Evolutionary conservation across 1,284 basidiomycete genomes (phyloP), one percentile per base, ranked within the genome.

Genomic region (Sporisorium sorghi): DNA sequence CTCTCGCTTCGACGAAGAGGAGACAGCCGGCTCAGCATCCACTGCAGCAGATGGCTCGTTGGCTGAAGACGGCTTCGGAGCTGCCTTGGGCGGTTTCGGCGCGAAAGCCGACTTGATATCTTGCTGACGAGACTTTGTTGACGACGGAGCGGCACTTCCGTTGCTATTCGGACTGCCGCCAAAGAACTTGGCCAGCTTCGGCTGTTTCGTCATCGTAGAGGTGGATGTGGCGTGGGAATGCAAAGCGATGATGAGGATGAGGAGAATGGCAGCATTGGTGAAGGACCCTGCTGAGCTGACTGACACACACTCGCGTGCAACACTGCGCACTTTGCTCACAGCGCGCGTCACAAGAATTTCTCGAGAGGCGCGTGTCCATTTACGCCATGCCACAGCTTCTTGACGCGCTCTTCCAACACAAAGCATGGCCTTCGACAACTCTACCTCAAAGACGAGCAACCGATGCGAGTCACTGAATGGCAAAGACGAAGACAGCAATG

Each of bases 31-130:
- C n/a, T 21, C 44, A 12, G 35, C 37, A 0, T 47, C 48, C 3
- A 52, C 39, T 17, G 24, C 9, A 33, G 47, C 28, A 6, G 51
- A 49, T 11, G 51, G 5, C 19, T 35, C 48, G 26, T 55, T 46
- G 0, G 35, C 42, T 9, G 44, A 3, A 3, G 49, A 3, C 11
- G 48, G 30, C 17, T 40, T 28, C 8, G 33, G 15, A 1, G 40
- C 33, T 35, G 63, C 7, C 35, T 58, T 57, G 21, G 54, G 28
- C 14, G 33, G 28, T 39, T 62, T 68, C 8, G 60, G 60, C 17
- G 60, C 67, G 35, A 85, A 82, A 51, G 84, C 85, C 24, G 71
- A 66, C 30, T 85, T 83, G 55, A 77, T 59, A 33, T 71, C 64
- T 32, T 46, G 65, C 53, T 73, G 75, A 39, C 60, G 61, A 17